phyloP scores from a whole-genome alignment of 1,284 basidiomycete species.

The Ganoderma meredithae region DNA sequence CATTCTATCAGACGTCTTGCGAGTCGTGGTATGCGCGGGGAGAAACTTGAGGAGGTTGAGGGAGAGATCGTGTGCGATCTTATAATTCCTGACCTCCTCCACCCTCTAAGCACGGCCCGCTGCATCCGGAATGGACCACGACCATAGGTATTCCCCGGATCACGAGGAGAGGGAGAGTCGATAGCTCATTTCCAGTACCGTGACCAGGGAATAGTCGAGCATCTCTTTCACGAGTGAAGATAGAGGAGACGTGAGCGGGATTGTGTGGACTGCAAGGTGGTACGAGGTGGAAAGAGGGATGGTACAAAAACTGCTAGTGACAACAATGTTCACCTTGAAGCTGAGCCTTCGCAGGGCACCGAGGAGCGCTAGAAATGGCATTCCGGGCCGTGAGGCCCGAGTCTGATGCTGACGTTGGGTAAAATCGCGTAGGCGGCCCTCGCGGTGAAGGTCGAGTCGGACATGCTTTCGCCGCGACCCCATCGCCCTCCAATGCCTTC shows the following conservation, averaged over 20 bases:
- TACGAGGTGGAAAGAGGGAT: background rate
- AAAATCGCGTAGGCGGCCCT: background rate
- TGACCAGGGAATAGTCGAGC: background rate
- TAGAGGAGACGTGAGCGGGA: background rate
- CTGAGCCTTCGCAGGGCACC: background rate
- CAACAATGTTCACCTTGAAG: background rate
- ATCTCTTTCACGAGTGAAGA: background rate
- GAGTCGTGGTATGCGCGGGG: background rate
- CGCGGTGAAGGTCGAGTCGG: background rate
- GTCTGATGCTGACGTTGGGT: background rate
- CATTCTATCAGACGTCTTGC: conserved; percentile 16
- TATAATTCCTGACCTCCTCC: background rate
- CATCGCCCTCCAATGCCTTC: background rate
- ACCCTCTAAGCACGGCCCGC: background rate
- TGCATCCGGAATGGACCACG: background rate
- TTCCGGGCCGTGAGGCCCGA: background rate
- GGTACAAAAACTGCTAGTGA: background rate
- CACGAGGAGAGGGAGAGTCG: background rate
- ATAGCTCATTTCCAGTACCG: background rate
- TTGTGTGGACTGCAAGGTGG: background rate
- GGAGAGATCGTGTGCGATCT: background rate
- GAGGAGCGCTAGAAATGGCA: background rate
- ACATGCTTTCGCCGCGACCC: background rate
- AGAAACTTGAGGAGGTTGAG: background rate
- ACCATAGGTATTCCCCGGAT: background rate